phyloP scores from a whole-genome alignment of 2,329 filamentous ascomycete species.

The Hysterium pulicare region DNA sequence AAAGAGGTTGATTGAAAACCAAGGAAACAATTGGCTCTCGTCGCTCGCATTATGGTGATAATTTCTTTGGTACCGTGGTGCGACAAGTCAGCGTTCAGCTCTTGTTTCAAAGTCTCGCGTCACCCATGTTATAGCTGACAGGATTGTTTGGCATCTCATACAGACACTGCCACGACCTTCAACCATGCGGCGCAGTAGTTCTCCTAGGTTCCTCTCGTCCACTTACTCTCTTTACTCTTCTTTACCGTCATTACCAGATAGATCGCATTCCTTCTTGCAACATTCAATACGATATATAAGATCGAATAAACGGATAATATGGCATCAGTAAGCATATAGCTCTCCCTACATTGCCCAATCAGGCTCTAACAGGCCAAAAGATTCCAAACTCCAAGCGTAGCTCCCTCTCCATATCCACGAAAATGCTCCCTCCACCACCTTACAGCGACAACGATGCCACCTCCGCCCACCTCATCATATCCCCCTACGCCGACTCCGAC shows the following conservation, averaged over 20 bases:
- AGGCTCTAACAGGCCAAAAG: background rate
- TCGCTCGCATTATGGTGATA: conserved; percentile 9
- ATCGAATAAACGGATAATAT: background rate
- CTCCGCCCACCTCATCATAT: no score
- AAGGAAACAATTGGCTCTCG: conserved; percentile 19
- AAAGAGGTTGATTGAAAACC: conserved; percentile 18
- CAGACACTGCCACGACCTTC: background rate
- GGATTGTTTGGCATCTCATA: background rate
- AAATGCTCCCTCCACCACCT: conserved; percentile 16
- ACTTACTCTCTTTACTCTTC: no score
- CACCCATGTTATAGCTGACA: background rate
- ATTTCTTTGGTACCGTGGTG: conserved; percentile 8
- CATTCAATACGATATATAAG: background rate
- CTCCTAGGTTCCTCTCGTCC: no score
- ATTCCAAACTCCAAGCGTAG: background rate
- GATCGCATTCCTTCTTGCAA: background rate
- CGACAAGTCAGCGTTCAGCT: conserved; percentile 33
- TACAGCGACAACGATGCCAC: conserved; percentile 24
- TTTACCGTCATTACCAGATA: no score
- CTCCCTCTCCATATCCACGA: background rate
- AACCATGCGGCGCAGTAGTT: no score
- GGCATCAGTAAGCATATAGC: background rate
- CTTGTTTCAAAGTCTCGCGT: background rate
- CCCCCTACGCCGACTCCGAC: conserved; percentile 31
- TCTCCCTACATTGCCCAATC: background rate